Evolutionary conservation across 257 asterid genomes (phyloP).

Genomic region (Rhazya stricta): DNA sequence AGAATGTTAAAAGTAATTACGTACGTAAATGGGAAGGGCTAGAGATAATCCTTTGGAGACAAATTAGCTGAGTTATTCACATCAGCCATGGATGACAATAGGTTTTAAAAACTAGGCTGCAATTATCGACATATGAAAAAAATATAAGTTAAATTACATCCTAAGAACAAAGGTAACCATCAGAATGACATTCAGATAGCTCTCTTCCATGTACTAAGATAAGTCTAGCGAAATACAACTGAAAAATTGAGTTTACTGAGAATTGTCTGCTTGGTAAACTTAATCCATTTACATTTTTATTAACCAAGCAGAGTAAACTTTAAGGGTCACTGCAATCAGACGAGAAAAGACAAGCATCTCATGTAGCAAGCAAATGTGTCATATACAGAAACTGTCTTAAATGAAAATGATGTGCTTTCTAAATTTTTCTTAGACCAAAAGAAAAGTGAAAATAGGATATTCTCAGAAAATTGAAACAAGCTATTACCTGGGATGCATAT

Average conservation of each 20-base stretch:
- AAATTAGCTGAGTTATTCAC: not conserved
- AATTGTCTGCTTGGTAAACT: not conserved
- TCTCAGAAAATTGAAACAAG: not conserved
- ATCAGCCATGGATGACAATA: not conserved
- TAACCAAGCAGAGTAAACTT: not conserved
- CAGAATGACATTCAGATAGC: not conserved
- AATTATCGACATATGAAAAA: not conserved
- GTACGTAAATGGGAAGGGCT: not conserved
- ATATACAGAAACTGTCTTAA: not conserved
- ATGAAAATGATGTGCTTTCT: not conserved
- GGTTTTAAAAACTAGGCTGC: not conserved
- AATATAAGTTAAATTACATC: not conserved
- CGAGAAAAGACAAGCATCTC: not conserved
- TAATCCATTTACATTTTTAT: not conserved
- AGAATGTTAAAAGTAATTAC: slow-evolving; percentile 6
- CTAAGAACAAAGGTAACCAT: not conserved
- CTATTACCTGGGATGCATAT: slow-evolving; percentile 72
- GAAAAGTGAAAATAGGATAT: not conserved
- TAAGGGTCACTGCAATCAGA: not conserved
- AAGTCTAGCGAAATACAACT: not conserved
- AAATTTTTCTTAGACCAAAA: not conserved
- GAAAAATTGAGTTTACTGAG: not conserved
- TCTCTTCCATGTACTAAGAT: not conserved
- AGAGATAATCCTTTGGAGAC: not conserved
- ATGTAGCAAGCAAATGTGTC: not conserved